Conservation (phyloP, 495 filamentous ascomycete genomes). For the Viridothelium virens region DNA sequence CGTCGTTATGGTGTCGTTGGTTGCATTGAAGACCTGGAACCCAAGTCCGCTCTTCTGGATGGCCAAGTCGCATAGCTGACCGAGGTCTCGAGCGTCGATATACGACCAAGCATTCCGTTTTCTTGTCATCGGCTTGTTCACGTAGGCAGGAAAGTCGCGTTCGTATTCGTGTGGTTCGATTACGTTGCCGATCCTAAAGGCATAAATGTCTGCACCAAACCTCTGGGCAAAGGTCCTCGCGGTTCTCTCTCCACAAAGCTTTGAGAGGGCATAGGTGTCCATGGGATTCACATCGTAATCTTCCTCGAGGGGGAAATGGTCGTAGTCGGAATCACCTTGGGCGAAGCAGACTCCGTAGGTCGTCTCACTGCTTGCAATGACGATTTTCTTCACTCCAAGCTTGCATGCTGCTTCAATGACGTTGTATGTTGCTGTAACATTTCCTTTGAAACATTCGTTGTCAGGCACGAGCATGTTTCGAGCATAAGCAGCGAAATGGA, state of each 20-base stretch:
- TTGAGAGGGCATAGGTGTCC: constrained; percentile 53
- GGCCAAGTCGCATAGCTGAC: constrained; percentile 48
- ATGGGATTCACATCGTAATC: constrained; percentile 47
- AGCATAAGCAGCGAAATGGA: constrained; percentile 54
- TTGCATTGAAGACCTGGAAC: constrained; percentile 56
- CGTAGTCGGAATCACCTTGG: constrained; percentile 49
- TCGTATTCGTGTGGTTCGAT: constrained; percentile 54
- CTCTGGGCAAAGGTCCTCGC: constrained; percentile 49
- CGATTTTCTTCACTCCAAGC: constrained; percentile 53
- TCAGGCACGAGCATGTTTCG: constrained; percentile 57
- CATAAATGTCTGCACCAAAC: constrained; percentile 52
- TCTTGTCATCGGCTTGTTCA: constrained; percentile 42
- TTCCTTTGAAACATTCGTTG: constrained; percentile 50
- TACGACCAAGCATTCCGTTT: constrained; percentile 55
- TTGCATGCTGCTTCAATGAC: constrained; percentile 55
- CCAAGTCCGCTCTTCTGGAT: constrained; percentile 46
- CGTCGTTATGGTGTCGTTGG: constrained; percentile 51
- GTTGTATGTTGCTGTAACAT: constrained; percentile 49
- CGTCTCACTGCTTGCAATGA: constrained; percentile 50
- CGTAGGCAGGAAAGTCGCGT: constrained; percentile 42
- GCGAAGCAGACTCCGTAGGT: constrained; percentile 54
- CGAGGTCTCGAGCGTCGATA: constrained; percentile 52
- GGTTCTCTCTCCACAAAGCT: constrained; percentile 50
- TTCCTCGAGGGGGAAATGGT: constrained; percentile 51
- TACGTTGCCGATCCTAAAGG: constrained; percentile 50